Evolutionary conservation across 1,284 basidiomycete genomes (phyloP), one percentile per base, ranked within the genome.

Genomic region (Phellopilus nigrolimitatus): DNA sequence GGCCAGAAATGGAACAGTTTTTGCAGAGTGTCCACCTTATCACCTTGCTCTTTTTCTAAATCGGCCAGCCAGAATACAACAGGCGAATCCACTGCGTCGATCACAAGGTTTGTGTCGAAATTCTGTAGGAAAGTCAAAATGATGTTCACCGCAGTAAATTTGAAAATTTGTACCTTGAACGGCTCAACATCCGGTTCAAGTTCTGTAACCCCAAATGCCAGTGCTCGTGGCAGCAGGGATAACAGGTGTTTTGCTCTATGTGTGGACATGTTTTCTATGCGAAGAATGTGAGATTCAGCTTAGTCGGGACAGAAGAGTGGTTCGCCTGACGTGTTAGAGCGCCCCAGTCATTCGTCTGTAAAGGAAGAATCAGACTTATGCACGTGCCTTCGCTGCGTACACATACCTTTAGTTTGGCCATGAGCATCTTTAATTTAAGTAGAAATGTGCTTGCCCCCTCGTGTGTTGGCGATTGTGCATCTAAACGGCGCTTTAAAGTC

Each of bases 331-430:
- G 78, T 46, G 78, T 78, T 36, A 82, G 64, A 2, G 80, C 70
- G 9, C 78, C 77, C 80, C 81, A 82, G 51, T 82, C 80, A 39
- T 82, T 82, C 0, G 74, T 73, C 80, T 80, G n/a, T n/a, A n/a
- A n/a, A n/a, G n/a, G n/a, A n/a, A 27, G 3, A 40, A 10, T 15
- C 53, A 4, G 4, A 28, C 19, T 12, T 30, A 6, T 1, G 43
- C 9, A 22, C 3, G 28, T 37, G 49, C 5, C 19, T 4, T 15
- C 19, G 9, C 3, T 25, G 27, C 39, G 21, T 4, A 8, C 9
- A 38, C 51, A 13, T 49, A 76, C 81, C 72, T 83, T 83, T 41
- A 83, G 58, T 51, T 83, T 84, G 3, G 80, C 80, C 80, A 83
- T 84, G 34, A 84, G 59, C 0, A 78, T 79, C 62, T 83, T 83